Conservation (phyloP, 225 moss, liverwort and hornwort genomes). For the Thuidium tamariscinum region DNA sequence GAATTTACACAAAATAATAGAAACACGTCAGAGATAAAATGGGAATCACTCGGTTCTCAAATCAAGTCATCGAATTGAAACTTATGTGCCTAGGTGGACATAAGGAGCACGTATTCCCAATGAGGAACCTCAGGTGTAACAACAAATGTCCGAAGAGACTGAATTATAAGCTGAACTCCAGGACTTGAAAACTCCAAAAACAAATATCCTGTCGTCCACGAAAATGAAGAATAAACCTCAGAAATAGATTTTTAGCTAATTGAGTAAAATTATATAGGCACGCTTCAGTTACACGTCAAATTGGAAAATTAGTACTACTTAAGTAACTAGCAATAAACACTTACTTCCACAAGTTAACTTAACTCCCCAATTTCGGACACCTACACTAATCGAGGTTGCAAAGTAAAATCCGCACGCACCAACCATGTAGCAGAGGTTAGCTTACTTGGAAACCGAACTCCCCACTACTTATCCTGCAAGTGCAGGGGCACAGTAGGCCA, state of each 20-base stretch:
- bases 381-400: not conserved
- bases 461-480: not conserved
- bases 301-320: not conserved
- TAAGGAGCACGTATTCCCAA: not conserved
- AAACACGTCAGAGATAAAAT: not conserved
- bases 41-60: not conserved
- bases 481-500: not conserved
- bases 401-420: not conserved
- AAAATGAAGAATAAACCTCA: not conserved
- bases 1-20: not conserved
- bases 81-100: not conserved
- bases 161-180: not conserved
- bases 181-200: not conserved
- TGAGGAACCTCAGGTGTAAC: not conserved
- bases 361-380: not conserved
- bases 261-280: not conserved
- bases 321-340: not conserved
- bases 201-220: not conserved
- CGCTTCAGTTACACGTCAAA: not conserved
- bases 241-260: not conserved
- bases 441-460: not conserved
- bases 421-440: not conserved
- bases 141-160: not conserved
- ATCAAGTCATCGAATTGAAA: not conserved
- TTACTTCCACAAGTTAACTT: not conserved